phyloP scores from a whole-genome alignment of 2,329 filamentous ascomycete species.

The Hortaea sp. region DNA sequence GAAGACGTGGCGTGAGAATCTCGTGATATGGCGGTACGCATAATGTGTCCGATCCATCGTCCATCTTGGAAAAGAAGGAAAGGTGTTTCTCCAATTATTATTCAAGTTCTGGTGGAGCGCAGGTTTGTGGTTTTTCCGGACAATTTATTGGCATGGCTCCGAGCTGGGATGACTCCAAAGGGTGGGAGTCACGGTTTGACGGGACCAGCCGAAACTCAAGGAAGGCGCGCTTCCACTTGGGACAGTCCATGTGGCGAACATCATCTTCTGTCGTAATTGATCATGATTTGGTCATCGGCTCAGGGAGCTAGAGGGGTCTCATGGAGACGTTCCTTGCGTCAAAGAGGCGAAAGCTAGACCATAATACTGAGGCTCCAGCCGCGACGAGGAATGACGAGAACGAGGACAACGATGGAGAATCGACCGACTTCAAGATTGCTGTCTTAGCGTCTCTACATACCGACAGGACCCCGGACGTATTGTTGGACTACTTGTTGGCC shows the following conservation, averaged over 20 bases:
- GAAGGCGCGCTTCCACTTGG: too few species aligned
- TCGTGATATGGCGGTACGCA: neutral
- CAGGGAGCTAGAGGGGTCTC: neutral
- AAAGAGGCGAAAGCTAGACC: slow-evolving; percentile 14
- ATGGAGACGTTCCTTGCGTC: slow-evolving; percentile 21
- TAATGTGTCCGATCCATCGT: neutral
- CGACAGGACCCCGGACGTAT: slow-evolving; percentile 48
- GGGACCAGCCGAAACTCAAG: too few species aligned
- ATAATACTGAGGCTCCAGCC: slow-evolving; percentile 3
- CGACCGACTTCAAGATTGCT: slow-evolving; percentile 83
- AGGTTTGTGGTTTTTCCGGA: too few species aligned
- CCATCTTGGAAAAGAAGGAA: neutral
- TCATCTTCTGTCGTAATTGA: too few species aligned
- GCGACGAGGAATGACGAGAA: neutral
- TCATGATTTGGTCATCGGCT: too few species aligned
- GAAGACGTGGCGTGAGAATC: slow-evolving; percentile 41
- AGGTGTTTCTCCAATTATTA: too few species aligned
- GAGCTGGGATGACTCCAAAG: too few species aligned
- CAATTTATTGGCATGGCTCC: too few species aligned
- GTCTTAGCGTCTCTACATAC: slow-evolving; percentile 70
- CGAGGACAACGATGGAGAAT: slow-evolving; percentile 46
- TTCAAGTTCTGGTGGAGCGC: too few species aligned
- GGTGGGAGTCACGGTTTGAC: too few species aligned
- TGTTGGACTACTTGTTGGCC: slow-evolving; percentile 70
- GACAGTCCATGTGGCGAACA: too few species aligned